Evolutionary conservation across 2,329 filamentous ascomycete species (phyloP).

Genomic region (Botrytis elliptica): DNA sequence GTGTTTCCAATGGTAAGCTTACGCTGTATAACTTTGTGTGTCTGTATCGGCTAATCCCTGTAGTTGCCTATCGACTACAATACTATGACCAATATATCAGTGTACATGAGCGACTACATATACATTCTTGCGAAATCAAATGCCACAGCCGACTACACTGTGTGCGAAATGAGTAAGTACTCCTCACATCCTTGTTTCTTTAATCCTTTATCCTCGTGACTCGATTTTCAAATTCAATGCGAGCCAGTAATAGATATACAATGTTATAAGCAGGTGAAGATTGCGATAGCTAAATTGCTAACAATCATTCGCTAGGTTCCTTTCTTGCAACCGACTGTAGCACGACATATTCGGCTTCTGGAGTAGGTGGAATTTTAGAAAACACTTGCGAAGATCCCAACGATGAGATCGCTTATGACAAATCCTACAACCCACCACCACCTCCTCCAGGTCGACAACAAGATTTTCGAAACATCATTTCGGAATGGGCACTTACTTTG

Average conservation of each 20-base stretch:
- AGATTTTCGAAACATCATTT: slow-evolving; percentile 57
- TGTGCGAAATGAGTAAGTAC: slow-evolving; percentile 57
- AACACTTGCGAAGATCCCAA: slow-evolving; percentile 59
- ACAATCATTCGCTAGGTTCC: slow-evolving; percentile 43
- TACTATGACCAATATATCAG: slow-evolving; percentile 59
- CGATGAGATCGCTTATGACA: slow-evolving; percentile 56
- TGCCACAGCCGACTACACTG: slow-evolving; percentile 52
- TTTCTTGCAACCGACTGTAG: slow-evolving; percentile 65
- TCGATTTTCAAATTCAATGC: no score
- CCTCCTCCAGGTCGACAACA: slow-evolving; percentile 39
- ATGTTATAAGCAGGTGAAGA: no score
- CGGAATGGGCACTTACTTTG: slow-evolving; percentile 54
- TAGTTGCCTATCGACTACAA: slow-evolving; percentile 63
- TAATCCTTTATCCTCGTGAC: background rate
- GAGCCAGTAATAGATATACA: background rate
- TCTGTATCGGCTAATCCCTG: slow-evolving; percentile 1
- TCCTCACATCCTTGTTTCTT: background rate
- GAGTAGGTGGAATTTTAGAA: slow-evolving; percentile 58
- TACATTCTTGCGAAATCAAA: slow-evolving; percentile 62
- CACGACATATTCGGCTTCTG: slow-evolving; percentile 58
- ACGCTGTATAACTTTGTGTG: background rate
- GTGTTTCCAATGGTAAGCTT: slow-evolving; percentile 48
- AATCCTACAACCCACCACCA: slow-evolving; percentile 41
- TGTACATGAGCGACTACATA: slow-evolving; percentile 52
- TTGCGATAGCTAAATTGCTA: background rate